Percentiles rank a stretch among this genome's conserved stretches.
Conservation (phyloP, 2,329 filamentous ascomycete genomes). For the Penicillium sp. region DNA sequence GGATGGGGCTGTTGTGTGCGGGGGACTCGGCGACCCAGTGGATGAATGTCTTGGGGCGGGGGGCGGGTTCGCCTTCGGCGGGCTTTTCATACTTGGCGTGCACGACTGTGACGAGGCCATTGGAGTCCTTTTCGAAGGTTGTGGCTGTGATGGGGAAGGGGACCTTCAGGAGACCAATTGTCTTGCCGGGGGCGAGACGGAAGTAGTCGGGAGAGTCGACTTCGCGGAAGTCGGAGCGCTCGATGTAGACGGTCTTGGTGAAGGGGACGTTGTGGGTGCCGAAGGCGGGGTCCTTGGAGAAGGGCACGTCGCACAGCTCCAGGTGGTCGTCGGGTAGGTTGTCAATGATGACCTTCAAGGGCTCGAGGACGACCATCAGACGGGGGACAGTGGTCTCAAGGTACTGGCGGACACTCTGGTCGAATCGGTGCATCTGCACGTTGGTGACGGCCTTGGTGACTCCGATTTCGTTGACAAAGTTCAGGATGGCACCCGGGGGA, state of each 20-base stretch:
- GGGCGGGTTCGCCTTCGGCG: constrained; percentile 59
- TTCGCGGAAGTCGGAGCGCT: constrained; percentile 74
- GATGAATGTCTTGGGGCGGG: constrained; percentile 72
- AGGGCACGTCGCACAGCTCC: constrained; percentile 69
- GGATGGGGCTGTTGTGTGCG: constrained; percentile 58
- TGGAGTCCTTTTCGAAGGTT: constrained; percentile 65
- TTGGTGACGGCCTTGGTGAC: constrained; percentile 79
- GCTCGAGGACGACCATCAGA: constrained; percentile 85
- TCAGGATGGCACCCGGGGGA: constrained; percentile 81
- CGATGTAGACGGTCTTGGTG: constrained; percentile 80
- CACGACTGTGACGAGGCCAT: constrained; percentile 66
- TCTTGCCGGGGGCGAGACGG: constrained; percentile 72
- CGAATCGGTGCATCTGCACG: constrained; percentile 80
- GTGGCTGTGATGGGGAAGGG: constrained; percentile 69
- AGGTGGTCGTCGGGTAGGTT: constrained; percentile 68
- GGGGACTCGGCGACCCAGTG: constrained; percentile 81
- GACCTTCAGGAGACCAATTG: constrained; percentile 70
- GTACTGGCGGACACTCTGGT: constrained; percentile 80
- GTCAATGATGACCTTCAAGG: constrained; percentile 77
- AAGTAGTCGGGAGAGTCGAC: constrained; percentile 72
- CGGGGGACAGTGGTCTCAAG: constrained; percentile 85
- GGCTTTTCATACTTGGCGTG: constrained; percentile 67
- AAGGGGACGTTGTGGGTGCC: constrained; percentile 60
- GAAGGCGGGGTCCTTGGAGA: constrained; percentile 68
- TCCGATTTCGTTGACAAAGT: constrained; percentile 87